phyloP scores from a whole-genome alignment of 768 basidiomycete species.

The Hortiboletus flavorubellus region DNA sequence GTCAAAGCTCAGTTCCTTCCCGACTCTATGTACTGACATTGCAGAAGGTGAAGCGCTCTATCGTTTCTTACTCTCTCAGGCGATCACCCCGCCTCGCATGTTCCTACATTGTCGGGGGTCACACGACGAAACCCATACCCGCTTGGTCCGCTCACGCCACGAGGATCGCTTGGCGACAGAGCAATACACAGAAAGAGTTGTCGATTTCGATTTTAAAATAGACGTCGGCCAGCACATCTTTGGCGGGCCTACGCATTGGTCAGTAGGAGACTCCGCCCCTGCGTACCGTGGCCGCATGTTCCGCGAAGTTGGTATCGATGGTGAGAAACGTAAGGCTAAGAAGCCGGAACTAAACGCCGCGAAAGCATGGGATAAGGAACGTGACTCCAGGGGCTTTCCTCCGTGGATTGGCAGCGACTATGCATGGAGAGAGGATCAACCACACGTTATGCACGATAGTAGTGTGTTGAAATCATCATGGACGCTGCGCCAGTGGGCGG shows the following conservation, averaged over 20 bases:
- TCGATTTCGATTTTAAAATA: slow-evolving; percentile 70
- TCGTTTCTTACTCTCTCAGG: slow-evolving; percentile 64
- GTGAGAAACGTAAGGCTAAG: slow-evolving; percentile 38
- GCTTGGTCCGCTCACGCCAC: slow-evolving; percentile 38
- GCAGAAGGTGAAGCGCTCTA: slow-evolving; percentile 64
- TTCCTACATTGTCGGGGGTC: slow-evolving; percentile 50
- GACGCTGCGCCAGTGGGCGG: slow-evolving; percentile 74
- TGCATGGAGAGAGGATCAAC: slow-evolving; percentile 33
- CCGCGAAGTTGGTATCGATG: slow-evolving; percentile 46
- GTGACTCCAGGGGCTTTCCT: slow-evolving; percentile 47
- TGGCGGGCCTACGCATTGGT: slow-evolving; percentile 50
- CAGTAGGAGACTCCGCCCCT: slow-evolving; percentile 58
- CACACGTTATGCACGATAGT: slow-evolving; percentile 18
- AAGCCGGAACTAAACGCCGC: slow-evolving; percentile 41
- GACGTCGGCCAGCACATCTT: slow-evolving; percentile 45
- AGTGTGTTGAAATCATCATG: slow-evolving; percentile 50
- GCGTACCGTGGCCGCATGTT: slow-evolving; percentile 64
- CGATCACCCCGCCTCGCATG: slow-evolving; percentile 42
- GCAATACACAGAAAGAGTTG: slow-evolving; percentile 53
- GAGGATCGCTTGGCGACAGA: slow-evolving; percentile 43
- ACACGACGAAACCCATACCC: slow-evolving; percentile 52
- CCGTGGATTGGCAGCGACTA: slow-evolving; percentile 43
- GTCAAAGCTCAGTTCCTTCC: slow-evolving; percentile 5
- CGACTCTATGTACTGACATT: slow-evolving; percentile 1
- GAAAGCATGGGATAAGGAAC: slow-evolving; percentile 44